These are phyloP conservation scores for Stramenopiles sp. DNA, from an alignment of 352 stramenopile species.

Conservation along the genomic window DNA sequence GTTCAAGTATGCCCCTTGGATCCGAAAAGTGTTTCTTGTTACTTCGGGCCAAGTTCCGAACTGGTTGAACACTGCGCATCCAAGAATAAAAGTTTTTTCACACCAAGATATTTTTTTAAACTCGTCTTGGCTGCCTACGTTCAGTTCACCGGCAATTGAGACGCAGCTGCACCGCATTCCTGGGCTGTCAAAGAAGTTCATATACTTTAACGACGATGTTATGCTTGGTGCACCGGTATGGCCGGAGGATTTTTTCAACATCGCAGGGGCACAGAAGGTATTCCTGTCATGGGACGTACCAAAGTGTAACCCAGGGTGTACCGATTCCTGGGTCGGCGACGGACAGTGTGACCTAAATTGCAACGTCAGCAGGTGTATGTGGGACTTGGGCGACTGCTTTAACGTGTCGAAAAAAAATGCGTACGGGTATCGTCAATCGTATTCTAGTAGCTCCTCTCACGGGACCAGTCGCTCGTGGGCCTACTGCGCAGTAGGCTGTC, in stretches of 20 bases:
- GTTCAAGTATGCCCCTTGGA: slow-evolving; percentile 80
- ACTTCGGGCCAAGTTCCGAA: slow-evolving; percentile 77
- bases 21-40: slow-evolving; percentile 76
- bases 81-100: slow-evolving; percentile 55
- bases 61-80: slow-evolving; percentile 55
- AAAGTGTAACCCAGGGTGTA: slow-evolving; percentile 46
- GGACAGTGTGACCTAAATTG: slow-evolving; percentile 60
- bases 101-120: slow-evolving; percentile 72
- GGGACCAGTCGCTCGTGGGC: not conserved
- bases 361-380: slow-evolving; percentile 62
- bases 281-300: slow-evolving; percentile 79
- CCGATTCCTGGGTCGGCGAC: slow-evolving; percentile 38
- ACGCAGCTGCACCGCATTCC: slow-evolving; percentile 75
- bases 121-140: slow-evolving; percentile 61
- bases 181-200: slow-evolving; percentile 62
- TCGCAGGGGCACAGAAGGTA: slow-evolving; percentile 56
- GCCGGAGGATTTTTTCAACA: slow-evolving; percentile 71
- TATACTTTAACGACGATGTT: slow-evolving; percentile 92
- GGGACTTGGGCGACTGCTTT: slow-evolving; percentile 76
- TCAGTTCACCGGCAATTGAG: slow-evolving; percentile 78
- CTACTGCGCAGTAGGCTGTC: slow-evolving; percentile 38
- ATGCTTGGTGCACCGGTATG: slow-evolving; percentile 60
- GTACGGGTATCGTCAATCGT: not conserved
- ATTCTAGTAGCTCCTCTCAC: not conserved
- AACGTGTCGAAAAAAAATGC: slow-evolving; percentile 29